These are phyloP conservation scores for Plantago major DNA, from an alignment of 257 asterid species.

Conservation along the genomic window DNA sequence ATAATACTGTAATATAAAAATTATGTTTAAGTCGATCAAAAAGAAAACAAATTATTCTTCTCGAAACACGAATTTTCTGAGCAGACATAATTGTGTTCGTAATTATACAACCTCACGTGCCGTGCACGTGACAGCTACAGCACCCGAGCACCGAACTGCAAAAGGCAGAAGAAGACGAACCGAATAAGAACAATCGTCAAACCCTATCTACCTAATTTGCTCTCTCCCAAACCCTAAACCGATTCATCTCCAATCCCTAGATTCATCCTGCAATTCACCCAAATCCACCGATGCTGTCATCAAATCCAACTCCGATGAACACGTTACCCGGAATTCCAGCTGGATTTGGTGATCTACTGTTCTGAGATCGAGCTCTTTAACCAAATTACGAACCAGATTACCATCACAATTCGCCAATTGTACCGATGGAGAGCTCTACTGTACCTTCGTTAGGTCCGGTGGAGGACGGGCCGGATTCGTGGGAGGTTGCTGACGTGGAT, in stretches of 20 bases:
- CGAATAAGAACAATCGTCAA: slow-evolving; percentile 40
- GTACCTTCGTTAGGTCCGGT: slow-evolving; percentile 45
- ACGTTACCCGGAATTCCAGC: slow-evolving; percentile 29
- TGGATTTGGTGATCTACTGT: slow-evolving; percentile 43
- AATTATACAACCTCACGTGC: no score
- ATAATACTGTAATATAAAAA: no score
- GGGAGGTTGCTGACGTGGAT: slow-evolving; percentile 98
- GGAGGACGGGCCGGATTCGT: slow-evolving; percentile 91
- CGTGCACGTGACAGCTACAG: no score
- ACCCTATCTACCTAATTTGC: slow-evolving; percentile 40
- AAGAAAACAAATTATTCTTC: no score
- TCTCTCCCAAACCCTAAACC: slow-evolving; percentile 8
- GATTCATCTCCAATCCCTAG: slow-evolving; percentile 36
- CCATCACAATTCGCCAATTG: slow-evolving; percentile 19
- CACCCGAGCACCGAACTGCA: no score
- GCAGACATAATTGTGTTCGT: no score
- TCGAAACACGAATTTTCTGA: no score
- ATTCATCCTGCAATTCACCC: slow-evolving; percentile 7
- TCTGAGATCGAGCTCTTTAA: slow-evolving; percentile 22
- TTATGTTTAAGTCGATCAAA: no score
- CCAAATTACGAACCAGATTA: slow-evolving; percentile 12
- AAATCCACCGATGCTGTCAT: slow-evolving; percentile 13
- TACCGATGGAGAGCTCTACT: slow-evolving; percentile 64
- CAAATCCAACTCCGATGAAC: slow-evolving; percentile 21
- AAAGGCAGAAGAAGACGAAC: not conserved